phyloP scores from a whole-genome alignment of 2,329 filamentous ascomycete genomes.

The Penicillium sp. region DNA sequence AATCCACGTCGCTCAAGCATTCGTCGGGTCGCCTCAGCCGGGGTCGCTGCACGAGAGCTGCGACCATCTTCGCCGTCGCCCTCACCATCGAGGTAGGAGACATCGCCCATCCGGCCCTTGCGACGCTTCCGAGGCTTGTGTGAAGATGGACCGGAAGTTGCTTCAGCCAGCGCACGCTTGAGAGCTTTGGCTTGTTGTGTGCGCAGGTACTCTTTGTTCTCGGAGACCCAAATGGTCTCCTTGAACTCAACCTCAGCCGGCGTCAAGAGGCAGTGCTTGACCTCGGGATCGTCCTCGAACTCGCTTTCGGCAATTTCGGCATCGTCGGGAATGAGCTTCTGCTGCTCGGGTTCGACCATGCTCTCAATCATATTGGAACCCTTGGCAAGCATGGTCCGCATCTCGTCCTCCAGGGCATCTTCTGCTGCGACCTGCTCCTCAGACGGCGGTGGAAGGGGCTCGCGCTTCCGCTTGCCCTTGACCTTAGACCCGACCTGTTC shows the following conservation, averaged over 20 bases:
- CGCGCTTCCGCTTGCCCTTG: constrained; percentile 30
- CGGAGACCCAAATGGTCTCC: constrained; percentile 88
- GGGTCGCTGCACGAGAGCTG: constrained; percentile 63
- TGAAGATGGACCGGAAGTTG: constrained; percentile 39
- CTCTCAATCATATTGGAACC: constrained; percentile 38
- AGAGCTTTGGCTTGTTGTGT: constrained; percentile 81
- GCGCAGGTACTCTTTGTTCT: constrained; percentile 91
- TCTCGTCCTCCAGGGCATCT: constrained; percentile 64
- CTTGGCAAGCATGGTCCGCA: constrained; percentile 61
- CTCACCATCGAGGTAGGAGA: constrained; percentile 46
- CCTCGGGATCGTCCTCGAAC: constrained; percentile 86
- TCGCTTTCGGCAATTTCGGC: constrained; percentile 71
- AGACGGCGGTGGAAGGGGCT: constrained; percentile 51
- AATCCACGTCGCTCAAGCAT: constrained; percentile 67
- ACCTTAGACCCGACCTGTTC: constrained; percentile 21
- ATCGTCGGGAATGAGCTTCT: constrained; percentile 52
- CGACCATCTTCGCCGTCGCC: constrained; percentile 62
- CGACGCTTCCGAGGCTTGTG: constrained; percentile 52
- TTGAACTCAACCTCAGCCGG: constrained; percentile 76
- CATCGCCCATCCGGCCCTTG: constrained; percentile 47
- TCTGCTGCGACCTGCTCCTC: constrained; percentile 60
- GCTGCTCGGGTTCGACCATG: constrained; percentile 13
- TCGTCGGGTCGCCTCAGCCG: constrained; percentile 66
- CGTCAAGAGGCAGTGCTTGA: constrained; percentile 72
- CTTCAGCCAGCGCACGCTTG: constrained; percentile 63